These are phyloP conservation scores for Sordariomycetes sp. DNA, from an alignment of 2,329 filamentous ascomycete genomes.

Conservation along the genomic window DNA sequence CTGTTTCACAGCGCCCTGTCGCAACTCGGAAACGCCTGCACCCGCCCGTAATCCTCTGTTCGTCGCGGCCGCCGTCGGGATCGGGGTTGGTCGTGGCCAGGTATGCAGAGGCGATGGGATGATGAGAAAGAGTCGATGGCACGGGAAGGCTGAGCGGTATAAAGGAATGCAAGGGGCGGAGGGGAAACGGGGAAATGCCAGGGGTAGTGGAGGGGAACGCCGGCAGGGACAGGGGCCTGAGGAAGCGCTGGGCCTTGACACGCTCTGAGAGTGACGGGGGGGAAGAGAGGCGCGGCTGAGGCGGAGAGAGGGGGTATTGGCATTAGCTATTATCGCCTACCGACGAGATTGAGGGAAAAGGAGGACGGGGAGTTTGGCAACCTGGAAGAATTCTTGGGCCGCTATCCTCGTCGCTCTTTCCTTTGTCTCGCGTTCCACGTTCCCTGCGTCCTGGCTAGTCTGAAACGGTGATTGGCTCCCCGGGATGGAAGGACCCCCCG, in stretches of 20 bases:
- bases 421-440: constrained; percentile 1
- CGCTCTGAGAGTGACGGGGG: neutral
- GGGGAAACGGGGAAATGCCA: neutral
- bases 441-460: neutral
- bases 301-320: neutral
- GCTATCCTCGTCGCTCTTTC: neutral
- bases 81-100: neutral
- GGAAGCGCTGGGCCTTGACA: neutral
- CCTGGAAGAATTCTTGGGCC: constrained; percentile 5
- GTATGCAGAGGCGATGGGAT: constrained; percentile 1
- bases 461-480: constrained; percentile 3
- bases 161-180: neutral
- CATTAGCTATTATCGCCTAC: neutral
- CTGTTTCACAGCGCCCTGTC: neutral
- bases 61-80: neutral
- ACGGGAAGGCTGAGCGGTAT: constrained; percentile 1
- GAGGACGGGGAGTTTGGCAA: constrained; percentile 1
- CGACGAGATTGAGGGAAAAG: neutral
- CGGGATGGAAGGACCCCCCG: too few species aligned
- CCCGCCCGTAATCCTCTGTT: neutral
- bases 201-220: neutral
- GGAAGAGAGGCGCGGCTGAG: neutral
- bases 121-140: neutral
- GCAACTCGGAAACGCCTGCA: neutral
- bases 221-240: neutral